Conservation (phyloP, 176 grass and related monocot genomes). For the Juncus inflexus region DNA sequence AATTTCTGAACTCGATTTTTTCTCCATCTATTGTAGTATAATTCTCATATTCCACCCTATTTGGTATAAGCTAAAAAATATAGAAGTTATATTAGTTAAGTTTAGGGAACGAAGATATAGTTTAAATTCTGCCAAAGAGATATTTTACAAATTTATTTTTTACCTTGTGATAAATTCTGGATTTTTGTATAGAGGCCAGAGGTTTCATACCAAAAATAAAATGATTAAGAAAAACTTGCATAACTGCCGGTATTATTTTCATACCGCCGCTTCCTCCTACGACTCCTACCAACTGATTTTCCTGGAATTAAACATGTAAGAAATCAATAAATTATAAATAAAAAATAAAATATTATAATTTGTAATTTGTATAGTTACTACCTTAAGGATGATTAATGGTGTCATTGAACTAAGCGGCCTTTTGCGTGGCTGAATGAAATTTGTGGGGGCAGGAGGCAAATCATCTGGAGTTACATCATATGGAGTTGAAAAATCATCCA, state of each 20-base stretch:
- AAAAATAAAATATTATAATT: too few species aligned
- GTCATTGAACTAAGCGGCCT: conserved; percentile 83
- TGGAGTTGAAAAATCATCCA: conserved; percentile 89
- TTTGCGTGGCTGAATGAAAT: conserved; percentile 71
- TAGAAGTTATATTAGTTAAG: background rate
- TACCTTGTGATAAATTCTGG: conserved; percentile 73
- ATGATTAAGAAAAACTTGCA: conserved; percentile 78
- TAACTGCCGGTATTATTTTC: conserved; percentile 58
- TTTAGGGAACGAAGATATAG: background rate
- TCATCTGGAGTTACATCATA: conserved; percentile 35
- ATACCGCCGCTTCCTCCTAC: conserved; percentile 68
- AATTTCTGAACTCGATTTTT: conserved; percentile 36
- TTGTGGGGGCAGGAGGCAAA: conserved; percentile 76
- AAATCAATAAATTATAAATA: background rate
- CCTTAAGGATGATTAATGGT: conserved; percentile 66
- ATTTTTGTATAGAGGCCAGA: conserved; percentile 52
- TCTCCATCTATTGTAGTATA: conserved; percentile 50
- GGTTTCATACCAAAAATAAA: conserved; percentile 74
- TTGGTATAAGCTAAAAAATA: conserved; percentile 54
- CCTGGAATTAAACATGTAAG: conserved; percentile 23
- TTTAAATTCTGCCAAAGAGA: background rate
- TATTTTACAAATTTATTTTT: background rate
- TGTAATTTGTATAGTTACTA: background rate
- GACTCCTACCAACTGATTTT: conserved; percentile 66
- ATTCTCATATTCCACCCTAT: conserved; percentile 68